A percentile compares a stretch with the other conserved stretches of the same genome.
Conservation (phyloP, 192 early-diverging fungal genomes). For the Coemansia sp. region DNA sequence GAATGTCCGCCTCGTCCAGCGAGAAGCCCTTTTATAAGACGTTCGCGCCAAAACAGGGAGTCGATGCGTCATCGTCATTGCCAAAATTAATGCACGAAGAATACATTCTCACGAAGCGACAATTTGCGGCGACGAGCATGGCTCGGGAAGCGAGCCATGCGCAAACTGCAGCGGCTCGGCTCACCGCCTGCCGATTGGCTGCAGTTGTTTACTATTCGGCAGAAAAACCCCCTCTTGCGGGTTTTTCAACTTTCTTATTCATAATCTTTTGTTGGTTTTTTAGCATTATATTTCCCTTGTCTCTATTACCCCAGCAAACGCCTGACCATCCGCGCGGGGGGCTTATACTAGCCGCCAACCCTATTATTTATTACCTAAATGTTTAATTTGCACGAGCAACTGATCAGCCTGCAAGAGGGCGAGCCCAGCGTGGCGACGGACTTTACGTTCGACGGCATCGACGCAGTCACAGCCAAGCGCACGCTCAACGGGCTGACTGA, state of each 20-base stretch:
- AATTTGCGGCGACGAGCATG: not conserved
- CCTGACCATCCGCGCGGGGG: too few relatives aligned
- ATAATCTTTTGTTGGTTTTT: not conserved
- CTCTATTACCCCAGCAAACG: too few relatives aligned
- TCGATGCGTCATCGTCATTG: not conserved
- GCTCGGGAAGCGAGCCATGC: too few relatives aligned
- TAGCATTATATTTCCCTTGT: not conserved
- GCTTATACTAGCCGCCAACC: not conserved
- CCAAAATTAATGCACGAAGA: not conserved
- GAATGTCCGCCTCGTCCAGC: not conserved
- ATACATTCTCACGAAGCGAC: not conserved
- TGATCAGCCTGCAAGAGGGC: conserved; percentile 57
- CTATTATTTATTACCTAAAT: conserved; percentile 10
- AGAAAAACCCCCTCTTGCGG: not conserved
- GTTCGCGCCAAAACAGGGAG: not conserved
- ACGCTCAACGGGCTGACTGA: conserved; percentile 54
- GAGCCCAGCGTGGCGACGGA: conserved; percentile 41
- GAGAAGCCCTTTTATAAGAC: not conserved
- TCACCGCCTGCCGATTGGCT: not conserved
- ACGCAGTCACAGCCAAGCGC: conserved; percentile 35
- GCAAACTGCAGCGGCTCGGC: too few relatives aligned
- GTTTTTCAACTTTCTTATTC: not conserved
- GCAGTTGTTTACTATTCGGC: not conserved
- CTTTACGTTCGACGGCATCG: conserved; percentile 37
- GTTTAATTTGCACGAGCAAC: conserved; percentile 59